phyloP scores from a whole-genome alignment of 2,329 filamentous ascomycete species.

The Amauroascus niger region DNA sequence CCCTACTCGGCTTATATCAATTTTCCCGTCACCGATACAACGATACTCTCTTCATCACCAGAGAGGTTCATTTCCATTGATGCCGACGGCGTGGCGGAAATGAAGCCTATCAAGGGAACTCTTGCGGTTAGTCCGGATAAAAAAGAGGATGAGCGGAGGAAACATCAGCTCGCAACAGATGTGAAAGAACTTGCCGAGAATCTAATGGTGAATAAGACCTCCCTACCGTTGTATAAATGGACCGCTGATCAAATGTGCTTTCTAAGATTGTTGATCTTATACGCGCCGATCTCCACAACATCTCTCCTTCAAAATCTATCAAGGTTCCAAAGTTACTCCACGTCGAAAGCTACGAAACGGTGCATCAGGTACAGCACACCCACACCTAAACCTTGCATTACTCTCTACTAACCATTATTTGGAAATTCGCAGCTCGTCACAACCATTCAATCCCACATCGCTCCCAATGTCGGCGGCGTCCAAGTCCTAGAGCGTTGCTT shows the following conservation, averaged over 20 bases:
- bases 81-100: conserved; percentile 41
- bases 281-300: conserved; percentile 82
- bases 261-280: conserved; percentile 74
- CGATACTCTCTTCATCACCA: conserved; percentile 69
- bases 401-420: neutral
- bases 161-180: conserved; percentile 53
- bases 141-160: conserved; percentile 62
- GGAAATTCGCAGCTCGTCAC: conserved; percentile 11
- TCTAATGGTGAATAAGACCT: conserved; percentile 54
- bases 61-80: conserved; percentile 76
- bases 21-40: conserved; percentile 52
- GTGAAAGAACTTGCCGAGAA: conserved; percentile 93
- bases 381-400: neutral
- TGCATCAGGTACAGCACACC: conserved; percentile 76
- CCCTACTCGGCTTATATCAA: conserved; percentile 77
- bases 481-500: conserved; percentile 32
- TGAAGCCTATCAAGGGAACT: conserved; percentile 94
- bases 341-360: conserved; percentile 82
- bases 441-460: conserved; percentile 17
- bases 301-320: conserved; percentile 66
- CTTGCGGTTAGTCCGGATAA: conserved; percentile 65
- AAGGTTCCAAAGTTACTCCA: conserved; percentile 67
- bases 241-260: neutral
- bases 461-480: conserved; percentile 15
- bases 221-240: neutral